Evolutionary conservation across 495 filamentous ascomycete genomes (phyloP).

Genomic region (Penicillium canariense): DNA sequence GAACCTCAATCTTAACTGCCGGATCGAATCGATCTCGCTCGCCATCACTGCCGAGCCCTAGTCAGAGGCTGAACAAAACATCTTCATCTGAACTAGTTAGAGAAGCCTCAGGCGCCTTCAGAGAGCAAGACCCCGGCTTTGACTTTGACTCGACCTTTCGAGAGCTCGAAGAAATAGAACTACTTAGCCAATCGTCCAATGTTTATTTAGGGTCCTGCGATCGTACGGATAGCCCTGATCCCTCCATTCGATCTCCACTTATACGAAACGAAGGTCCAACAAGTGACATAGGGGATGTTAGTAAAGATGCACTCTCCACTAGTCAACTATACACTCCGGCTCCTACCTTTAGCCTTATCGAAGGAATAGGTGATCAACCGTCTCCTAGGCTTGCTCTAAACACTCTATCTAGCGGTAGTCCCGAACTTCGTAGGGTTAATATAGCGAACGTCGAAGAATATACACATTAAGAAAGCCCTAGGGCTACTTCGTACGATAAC

Average conservation of each 20-base stretch:
- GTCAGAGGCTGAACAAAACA: background rate
- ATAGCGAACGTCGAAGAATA: background rate
- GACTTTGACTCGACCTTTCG: background rate
- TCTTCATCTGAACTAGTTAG: background rate
- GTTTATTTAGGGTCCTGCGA: background rate
- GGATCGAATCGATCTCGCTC: background rate
- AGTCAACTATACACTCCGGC: background rate
- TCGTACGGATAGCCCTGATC: background rate
- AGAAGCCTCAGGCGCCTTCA: background rate
- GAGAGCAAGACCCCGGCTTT: background rate
- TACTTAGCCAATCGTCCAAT: background rate
- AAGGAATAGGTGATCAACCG: background rate
- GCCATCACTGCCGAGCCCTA: background rate
- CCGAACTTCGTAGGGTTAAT: background rate
- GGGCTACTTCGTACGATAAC: background rate
- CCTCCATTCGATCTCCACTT: background rate
- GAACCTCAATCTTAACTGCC: background rate
- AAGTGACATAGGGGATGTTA: background rate
- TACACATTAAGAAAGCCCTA: background rate
- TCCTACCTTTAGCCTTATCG: background rate
- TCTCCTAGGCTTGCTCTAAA: background rate
- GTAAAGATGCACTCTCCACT: background rate
- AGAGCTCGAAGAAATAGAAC: background rate
- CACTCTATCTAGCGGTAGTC: background rate
- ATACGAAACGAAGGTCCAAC: background rate